A percentile compares a stretch with the other conserved stretches of the same genome.
Conservation (phyloP, 2,329 filamentous ascomycete genomes). For the Trichoderma aggressivum region DNA sequence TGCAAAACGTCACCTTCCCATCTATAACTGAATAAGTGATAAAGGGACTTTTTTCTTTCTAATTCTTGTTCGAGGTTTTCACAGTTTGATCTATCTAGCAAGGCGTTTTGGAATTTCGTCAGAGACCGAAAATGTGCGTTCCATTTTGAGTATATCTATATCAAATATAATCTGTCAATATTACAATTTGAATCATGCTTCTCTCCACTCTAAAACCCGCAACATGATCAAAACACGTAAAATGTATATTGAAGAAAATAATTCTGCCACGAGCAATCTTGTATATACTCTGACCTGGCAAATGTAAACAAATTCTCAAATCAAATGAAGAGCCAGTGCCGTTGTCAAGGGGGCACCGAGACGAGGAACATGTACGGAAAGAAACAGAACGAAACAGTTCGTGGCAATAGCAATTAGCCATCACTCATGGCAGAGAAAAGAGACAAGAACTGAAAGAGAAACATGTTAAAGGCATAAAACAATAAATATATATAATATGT, state of each 20-base stretch:
- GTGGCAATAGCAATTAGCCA: not conserved
- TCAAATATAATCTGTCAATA: not conserved
- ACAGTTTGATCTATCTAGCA: not conserved
- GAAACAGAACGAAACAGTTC: not conserved
- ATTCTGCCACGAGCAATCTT: not conserved
- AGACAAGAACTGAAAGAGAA: not conserved
- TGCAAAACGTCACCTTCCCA: not conserved
- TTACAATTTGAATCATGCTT: not conserved
- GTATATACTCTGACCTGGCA: not conserved
- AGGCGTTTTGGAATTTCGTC: slow-evolving; percentile 6
- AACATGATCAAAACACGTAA: not conserved
- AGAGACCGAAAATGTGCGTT: not conserved
- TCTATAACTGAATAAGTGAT: not conserved
- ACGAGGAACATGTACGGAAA: not conserved
- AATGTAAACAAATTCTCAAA: not conserved
- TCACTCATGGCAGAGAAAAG: not conserved
- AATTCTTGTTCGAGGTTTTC: not conserved
- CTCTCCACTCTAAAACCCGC: not conserved
- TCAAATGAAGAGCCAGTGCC: not conserved
- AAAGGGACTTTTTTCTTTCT: not conserved
- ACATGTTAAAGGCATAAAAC: slow-evolving; percentile 13
- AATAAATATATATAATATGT: slow-evolving; percentile 8
- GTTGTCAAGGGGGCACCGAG: not conserved
- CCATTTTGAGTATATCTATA: not conserved
- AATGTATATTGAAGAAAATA: not conserved